These are phyloP conservation scores for Centella asiatica DNA, from an alignment of 129 eudicot species.

Conservation along the genomic window DNA sequence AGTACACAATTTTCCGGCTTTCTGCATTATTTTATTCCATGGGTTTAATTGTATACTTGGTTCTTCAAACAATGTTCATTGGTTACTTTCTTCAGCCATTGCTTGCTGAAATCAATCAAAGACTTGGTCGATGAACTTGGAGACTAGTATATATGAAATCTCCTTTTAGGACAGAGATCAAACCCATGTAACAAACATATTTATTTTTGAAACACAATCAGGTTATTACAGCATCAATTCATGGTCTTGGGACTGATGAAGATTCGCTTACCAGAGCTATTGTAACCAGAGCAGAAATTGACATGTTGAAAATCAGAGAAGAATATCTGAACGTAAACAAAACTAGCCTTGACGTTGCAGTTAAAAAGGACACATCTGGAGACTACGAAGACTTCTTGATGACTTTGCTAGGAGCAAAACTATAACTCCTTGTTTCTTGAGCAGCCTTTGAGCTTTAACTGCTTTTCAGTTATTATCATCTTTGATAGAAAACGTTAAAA, in stretches of 20 bases:
- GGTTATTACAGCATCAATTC: constrained; percentile 40
- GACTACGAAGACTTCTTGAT: constrained; percentile 45
- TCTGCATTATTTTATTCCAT: no score
- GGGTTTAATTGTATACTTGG: no score
- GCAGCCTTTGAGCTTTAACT: no score
- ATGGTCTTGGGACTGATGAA: constrained; percentile 69
- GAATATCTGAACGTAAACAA: constrained; percentile 33
- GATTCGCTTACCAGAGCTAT: constrained; percentile 56
- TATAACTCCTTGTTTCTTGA: background rate
- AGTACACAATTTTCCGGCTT: no score
- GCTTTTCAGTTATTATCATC: no score
- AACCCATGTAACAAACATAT: background rate
- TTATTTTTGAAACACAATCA: constrained; percentile 4
- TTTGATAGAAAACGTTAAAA: no score
- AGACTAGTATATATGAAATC: no score
- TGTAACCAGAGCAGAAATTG: constrained; percentile 63
- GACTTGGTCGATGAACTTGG: no score
- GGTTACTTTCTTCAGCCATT: no score
- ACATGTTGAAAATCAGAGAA: constrained; percentile 42
- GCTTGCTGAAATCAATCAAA: no score
- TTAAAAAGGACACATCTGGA: constrained; percentile 56
- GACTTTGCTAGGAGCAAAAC: constrained; percentile 48
- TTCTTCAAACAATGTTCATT: no score
- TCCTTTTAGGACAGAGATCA: no score
- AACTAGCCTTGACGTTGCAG: constrained; percentile 39